Base-by-base conservation (phyloP, 495 filamentous ascomycete genomes). In the Lophium mytilinum region DNA sequence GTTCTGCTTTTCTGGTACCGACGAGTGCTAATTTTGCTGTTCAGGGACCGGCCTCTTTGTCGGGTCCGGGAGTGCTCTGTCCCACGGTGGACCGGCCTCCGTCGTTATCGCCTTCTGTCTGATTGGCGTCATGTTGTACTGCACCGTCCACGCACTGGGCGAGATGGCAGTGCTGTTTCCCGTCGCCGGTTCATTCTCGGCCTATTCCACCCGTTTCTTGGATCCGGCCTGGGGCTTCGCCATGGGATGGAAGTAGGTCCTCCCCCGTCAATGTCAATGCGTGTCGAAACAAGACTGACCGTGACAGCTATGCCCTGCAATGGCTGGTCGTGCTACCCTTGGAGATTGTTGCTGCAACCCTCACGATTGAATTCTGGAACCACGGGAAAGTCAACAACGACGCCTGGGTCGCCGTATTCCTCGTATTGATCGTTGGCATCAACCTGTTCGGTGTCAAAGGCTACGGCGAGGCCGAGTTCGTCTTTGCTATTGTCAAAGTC, bases 181-280 rank as follows among this genome's bases (percentile, higher is more conserved):
- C 6, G 85, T 96, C 18, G 88, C 92, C 41, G 92, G 92, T 53
- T 95, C 90, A 18, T 97, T 97, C 70, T 85, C 90, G 11, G 84
- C 89, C 37, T 96, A 90, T 70, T 95, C 91, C 15, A 95, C 89
- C 37, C 81, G 92, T 21, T 97, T 96, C 65, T 66, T 96, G 9
- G 91, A 96, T 65, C 91, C 91, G 10, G 89, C 92, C 3, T 96
- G 91, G 92, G 93, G 93, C 0, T 96, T 96, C 65, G 91, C 93
- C 45, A 95, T 96, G 89, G 93, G 93, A 30, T 96, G 91, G 92
- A 95, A 96, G 77, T 84, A 62, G 69, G 77, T 79, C 33, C 45
- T 56, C 46, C 17, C 19, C 36, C 42, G 33, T 8, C 46, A 52
- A 43, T 49, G 43, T 57, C 30, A 12, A 33, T 36, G 56, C 30